Evolutionary conservation across 2,329 filamentous ascomycete species (phyloP), one percentile per base, ranked within the genome.

Genomic region (Coniochaeta sp.): DNA sequence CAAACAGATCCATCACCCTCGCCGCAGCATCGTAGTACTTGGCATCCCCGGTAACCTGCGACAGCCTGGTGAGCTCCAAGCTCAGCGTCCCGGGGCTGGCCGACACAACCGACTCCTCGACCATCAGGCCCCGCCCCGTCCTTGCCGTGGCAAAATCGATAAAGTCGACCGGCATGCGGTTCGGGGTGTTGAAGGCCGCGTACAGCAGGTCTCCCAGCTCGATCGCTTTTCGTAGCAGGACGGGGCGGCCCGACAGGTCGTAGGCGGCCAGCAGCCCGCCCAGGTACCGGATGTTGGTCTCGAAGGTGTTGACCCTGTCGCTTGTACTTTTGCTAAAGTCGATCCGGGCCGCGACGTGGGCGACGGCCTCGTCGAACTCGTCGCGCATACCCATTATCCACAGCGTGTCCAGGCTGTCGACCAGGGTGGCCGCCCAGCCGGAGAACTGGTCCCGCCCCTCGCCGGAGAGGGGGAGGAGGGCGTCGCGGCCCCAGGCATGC

Each of bases 1-100:
- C 56, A 19, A 58, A 24, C 71, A 73, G 59, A 75, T 78, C 36
- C 62, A 89, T 91, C 60, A 93, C 82, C 19, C 87, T 81, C 60
- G 88, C 85, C 59, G 89, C 82, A 4, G 88, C 89, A 71, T 91
- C 88, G 70, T 89, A 91, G 73, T 89, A 92, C 69, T 88, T 90
- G 60, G 81, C 73, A 62, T 91, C 80, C 58, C 83, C 84, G 0
- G 89, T 91, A 61, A 93, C 75, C 71, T 91, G 89, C 12, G 85
- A 84, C 44, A 93, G 76, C 4, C 89, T 78, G 3, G 87, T 90
- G 67, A 92, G 89, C 68, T 93, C 89, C 60, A 93, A 72, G 9
- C 83, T 84, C 58, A 92, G 76, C 12, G 87, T 89, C 26, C 89
- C 88, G 11, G 74, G 75, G 9, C 74, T 76, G 22, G 78, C 78